phyloP scores from a whole-genome alignment of 768 basidiomycete species.

The Gymnopilus dilepis region DNA sequence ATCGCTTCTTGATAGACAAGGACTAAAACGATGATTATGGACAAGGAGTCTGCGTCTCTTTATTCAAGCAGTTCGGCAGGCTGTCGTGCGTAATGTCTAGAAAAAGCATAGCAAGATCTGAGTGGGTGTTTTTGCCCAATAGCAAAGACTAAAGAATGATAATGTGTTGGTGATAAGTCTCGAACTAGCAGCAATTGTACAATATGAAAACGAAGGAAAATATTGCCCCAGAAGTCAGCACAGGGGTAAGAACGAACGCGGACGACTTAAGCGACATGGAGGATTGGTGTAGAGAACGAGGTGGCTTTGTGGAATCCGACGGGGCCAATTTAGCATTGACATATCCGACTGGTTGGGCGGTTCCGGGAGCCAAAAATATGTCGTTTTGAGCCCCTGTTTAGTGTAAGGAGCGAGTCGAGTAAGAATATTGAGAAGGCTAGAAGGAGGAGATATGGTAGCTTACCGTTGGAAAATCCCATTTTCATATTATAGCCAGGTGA shows the following conservation, averaged over 20 bases:
- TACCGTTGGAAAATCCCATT: constrained; percentile 41
- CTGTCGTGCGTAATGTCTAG: too few species aligned
- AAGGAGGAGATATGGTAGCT: background rate
- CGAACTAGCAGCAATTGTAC: background rate
- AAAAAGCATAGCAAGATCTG: too few species aligned
- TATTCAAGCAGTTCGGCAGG: too few species aligned
- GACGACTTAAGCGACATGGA: background rate
- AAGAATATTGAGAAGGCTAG: background rate
- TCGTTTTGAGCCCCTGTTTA: constrained; percentile 27
- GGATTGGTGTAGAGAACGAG: background rate
- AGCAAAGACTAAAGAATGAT: too few species aligned
- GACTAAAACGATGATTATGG: too few species aligned
- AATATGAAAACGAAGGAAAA: background rate
- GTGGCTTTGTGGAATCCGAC: background rate
- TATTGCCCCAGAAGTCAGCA: background rate
- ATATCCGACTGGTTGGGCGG: constrained; percentile 3
- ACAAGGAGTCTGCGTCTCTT: too few species aligned
- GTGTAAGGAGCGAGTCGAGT: background rate
- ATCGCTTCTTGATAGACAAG: too few species aligned
- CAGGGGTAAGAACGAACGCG: background rate
- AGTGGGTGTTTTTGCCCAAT: too few species aligned
- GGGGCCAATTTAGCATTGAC: background rate
- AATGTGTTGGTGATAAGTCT: too few species aligned
- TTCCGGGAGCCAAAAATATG: constrained; percentile 19
- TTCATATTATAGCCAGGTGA: constrained; percentile 42